Conservation (phyloP, 2,329 filamentous ascomycete genomes). For the Exophiala sp. region DNA sequence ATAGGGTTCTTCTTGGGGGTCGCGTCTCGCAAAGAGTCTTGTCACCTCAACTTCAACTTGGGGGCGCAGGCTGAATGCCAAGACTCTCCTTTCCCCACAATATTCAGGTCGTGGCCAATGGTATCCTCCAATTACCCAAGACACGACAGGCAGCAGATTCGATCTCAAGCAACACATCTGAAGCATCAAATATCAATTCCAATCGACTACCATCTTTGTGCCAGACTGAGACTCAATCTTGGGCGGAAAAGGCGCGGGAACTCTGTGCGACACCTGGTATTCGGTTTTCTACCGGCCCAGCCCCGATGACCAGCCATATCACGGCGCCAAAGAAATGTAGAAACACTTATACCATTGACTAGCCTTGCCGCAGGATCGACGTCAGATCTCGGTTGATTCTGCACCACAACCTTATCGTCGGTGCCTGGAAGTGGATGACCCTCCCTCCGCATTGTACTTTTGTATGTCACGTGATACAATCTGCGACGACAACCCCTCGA, state of each 20-base stretch:
- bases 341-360: conserved; percentile 10
- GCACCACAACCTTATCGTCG: conserved; percentile 23
- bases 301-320: not conserved
- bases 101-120: conserved; percentile 17
- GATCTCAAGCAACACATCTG: conserved; percentile 16
- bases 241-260: conserved; percentile 13
- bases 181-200: conserved; percentile 21
- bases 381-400: conserved; percentile 27
- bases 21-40: not conserved
- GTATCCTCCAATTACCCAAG: not conserved
- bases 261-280: conserved; percentile 15
- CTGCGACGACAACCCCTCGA: not conserved
- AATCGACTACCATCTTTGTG: conserved; percentile 8
- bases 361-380: conserved; percentile 23
- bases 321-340: conserved; percentile 18
- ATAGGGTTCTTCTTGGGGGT: too few relatives aligned
- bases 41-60: not conserved
- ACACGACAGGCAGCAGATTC: conserved; percentile 15
- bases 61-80: conserved; percentile 14
- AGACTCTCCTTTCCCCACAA: conserved; percentile 16
- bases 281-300: conserved; percentile 1
- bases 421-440: conserved; percentile 4
- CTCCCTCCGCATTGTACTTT: conserved; percentile 21
- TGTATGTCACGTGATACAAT: conserved; percentile 25
- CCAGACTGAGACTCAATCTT: not conserved